A percentile compares a stretch with the other conserved stretches of the same genome.
These are phyloP conservation scores for Podospora pseudoanserina DNA, from an alignment of 495 filamentous ascomycete species.

Conservation along the genomic window DNA sequence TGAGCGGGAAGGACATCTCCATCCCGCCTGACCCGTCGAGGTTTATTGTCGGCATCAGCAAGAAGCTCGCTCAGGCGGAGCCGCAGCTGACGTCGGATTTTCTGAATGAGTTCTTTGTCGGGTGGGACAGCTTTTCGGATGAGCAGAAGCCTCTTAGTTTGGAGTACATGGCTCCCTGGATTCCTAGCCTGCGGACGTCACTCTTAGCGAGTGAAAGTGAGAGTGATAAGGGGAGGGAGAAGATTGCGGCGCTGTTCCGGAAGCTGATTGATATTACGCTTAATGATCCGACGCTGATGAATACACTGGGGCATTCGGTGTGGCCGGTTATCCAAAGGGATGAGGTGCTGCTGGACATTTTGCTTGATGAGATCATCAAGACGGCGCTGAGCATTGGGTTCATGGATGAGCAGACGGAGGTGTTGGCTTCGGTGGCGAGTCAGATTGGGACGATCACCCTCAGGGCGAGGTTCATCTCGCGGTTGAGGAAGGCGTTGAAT, in stretches of 20 bases:
- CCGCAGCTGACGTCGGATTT: slow-evolving; percentile 65
- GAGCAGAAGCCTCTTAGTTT: slow-evolving; percentile 61
- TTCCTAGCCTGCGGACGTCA: slow-evolving; percentile 53
- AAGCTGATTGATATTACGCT: slow-evolving; percentile 61
- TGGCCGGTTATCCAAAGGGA: slow-evolving; percentile 61
- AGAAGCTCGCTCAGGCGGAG: slow-evolving; percentile 56
- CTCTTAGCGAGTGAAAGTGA: slow-evolving; percentile 55
- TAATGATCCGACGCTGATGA: slow-evolving; percentile 52
- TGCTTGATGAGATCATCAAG: slow-evolving; percentile 61
- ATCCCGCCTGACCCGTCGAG: slow-evolving; percentile 59
- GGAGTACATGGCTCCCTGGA: slow-evolving; percentile 65
- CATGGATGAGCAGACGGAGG: slow-evolving; percentile 55
- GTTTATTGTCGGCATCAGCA: slow-evolving; percentile 61
- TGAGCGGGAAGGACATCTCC: slow-evolving; percentile 56
- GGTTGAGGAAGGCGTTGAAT: slow-evolving; percentile 60
- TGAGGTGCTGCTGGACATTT: slow-evolving; percentile 58
- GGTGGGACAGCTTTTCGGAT: slow-evolving; percentile 62
- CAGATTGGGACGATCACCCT: slow-evolving; percentile 60
- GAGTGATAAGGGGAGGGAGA: slow-evolving; percentile 58
- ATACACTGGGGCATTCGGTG: slow-evolving; percentile 55
- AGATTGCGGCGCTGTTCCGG: slow-evolving; percentile 56
- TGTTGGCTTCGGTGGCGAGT: slow-evolving; percentile 55
- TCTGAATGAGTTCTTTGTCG: slow-evolving; percentile 64
- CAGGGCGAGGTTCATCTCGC: slow-evolving; percentile 57
- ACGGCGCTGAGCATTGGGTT: slow-evolving; percentile 53